Evolutionary conservation across 2,329 filamentous ascomycete species (phyloP), one percentile per base, ranked within the genome.

Genomic region (Trichoderma oligosporum): DNA sequence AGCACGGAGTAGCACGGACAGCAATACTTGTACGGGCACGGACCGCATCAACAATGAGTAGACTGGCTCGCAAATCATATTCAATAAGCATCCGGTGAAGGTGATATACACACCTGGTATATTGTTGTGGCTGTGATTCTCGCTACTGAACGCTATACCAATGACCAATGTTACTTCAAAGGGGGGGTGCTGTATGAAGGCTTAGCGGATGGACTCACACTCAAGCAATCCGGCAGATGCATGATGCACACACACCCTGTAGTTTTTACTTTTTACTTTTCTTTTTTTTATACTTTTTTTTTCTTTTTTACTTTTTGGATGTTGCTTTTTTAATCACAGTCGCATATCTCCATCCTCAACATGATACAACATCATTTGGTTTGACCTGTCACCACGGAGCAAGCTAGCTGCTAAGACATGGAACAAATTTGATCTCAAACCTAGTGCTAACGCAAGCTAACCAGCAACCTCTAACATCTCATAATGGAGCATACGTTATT

Each of bases 401-500:
- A 29, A 20, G 22, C 29, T 44, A 38, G 24, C 29, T 35, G 29
- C 29, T 54, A 39, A 44, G 25, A 45, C 42, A 39, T 27, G 44
- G 39, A 56, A 41, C 44, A 42, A 33, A 12, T 31, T 29, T 27
- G 42, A 22, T 12, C 18, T 41, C 27, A 47, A 18, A 20, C 22
- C 25, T 25, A 35, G n/a, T 14, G 27, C 53, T 56, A 56, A 42
- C 22, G 53, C 53, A 35, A 22, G 36, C 53, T 56, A 56, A 44
- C 8, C 16, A 45, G 51, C 22, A 35, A 33, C 31, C 47, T 55
- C 41, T 53, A 47, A 52, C 49, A 33, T 33, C 38, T 44, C 48
- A 39, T 31, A 12, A n/a, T n/a, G n/a, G n/a, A n/a, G n/a, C n/a
- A n/a, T 29, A 38, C 39, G 33, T 54, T 33, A 2, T 33, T 58